Base-by-base conservation (phyloP, 495 filamentous ascomycete species). In the Aspergillus affinis region DNA sequence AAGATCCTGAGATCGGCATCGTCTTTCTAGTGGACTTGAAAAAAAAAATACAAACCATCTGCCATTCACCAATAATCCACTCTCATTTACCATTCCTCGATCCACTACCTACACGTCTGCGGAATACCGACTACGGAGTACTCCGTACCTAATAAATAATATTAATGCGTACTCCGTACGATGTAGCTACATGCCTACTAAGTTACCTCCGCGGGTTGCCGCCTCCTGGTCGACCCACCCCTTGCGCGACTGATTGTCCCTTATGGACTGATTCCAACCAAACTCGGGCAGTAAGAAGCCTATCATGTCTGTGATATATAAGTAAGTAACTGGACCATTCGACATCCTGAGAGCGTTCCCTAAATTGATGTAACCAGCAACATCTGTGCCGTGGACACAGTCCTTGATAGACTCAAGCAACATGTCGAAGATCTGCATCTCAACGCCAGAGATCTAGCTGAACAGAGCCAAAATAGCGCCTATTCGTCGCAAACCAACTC, bases 331-430 rank as follows among this genome's bases (percentile, higher is more conserved):
- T 5, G 12, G 29, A 67, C 27, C 53, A 32, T 27, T 26, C 2
- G 20, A 46, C 48, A 41, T 58, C 15, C 57, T 15, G n/a, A 18
- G 32, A 45, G 36, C 15, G 17, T 27, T 52, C 23, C 15, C n/a
- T 13, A 55, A 48, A 55, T 10, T 7, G 3, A 20, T 54, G 4
- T 18, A 48, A 30, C 7, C 66, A 97, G 93, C 73, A 91, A 92
- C 72, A 81, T 96, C 48, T 86, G 85, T 57, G 84, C 81, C 44
- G 76, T 97, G 55, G 92, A 97, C 71, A 77, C 81, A 46, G 88
- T 90, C 63, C 82, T 98, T 57, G 92, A 96, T 67, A 85, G 84
- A 47, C 76, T 96, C 52, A 83, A 89, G 51, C 79, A 90, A 32
- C 67, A 70, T 47, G 61, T 72, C 36, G 56, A 56, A 20, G 60